A percentile compares a stretch with the other conserved stretches of the same genome.
phyloP scores from a whole-genome alignment of 2,329 filamentous ascomycete species.

The Ophiostoma triangulosporum region DNA sequence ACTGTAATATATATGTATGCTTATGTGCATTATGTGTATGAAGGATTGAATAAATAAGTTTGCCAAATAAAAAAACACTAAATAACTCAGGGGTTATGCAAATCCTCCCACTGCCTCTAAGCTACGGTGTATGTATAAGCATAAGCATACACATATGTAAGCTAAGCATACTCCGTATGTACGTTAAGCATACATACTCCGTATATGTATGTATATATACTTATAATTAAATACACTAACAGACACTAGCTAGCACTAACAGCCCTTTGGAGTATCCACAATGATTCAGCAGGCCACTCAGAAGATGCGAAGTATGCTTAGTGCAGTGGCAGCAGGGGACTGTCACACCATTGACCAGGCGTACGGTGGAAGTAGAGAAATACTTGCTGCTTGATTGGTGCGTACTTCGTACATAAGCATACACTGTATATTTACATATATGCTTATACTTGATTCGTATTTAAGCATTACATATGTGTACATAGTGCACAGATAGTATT shows the following conservation, averaged over 20 bases:
- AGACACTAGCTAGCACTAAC: neutral
- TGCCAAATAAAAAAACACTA: neutral
- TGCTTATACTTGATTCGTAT: too few relatives aligned
- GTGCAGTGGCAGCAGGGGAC: neutral
- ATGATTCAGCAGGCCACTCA: neutral
- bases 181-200: too few relatives aligned
- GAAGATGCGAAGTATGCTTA: neutral
- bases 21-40: neutral
- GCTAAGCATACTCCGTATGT: too few relatives aligned
- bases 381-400: neutral
- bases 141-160: too few relatives aligned
- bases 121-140: too few relatives aligned
- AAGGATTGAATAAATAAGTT: neutral
- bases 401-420: neutral
- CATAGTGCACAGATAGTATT: too few relatives aligned
- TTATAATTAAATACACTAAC: too few relatives aligned
- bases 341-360: constrained; percentile 2
- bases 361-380: neutral
- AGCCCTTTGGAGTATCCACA: neutral
- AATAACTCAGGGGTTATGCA: neutral
- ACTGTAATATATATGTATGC: neutral
- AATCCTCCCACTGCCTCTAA: neutral
- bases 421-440: neutral
- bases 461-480: too few relatives aligned
- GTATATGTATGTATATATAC: too few relatives aligned